Conservation (phyloP, 768 basidiomycete species). For the Boletus subcaerulescens region DNA sequence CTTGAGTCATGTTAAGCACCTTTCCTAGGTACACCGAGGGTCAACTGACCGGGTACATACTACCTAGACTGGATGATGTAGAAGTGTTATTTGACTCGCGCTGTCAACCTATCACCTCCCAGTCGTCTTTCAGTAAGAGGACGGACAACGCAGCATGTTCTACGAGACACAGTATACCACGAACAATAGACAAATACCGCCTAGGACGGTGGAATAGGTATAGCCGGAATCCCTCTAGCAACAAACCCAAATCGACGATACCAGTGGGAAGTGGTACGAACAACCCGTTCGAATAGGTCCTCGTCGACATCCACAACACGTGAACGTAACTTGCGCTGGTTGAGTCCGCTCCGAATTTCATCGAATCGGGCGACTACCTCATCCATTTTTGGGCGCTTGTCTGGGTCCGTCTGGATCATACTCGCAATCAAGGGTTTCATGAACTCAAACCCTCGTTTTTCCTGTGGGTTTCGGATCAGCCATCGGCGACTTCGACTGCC, state of each 20-base stretch:
- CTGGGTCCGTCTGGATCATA: constrained; percentile 37
- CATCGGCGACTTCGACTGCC: neutral
- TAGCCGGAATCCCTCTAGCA: constrained; percentile 11
- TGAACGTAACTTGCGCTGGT: constrained; percentile 24
- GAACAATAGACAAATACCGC: no score
- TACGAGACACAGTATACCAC: neutral
- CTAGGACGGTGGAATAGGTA: constrained; percentile 5
- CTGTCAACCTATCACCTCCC: no score
- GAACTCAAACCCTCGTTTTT: constrained; percentile 25
- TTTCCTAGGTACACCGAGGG: no score
- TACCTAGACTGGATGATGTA: no score
- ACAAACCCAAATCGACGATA: constrained; percentile 17
- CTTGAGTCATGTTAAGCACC: no score
- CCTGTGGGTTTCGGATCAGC: neutral
- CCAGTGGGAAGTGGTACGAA: constrained; percentile 23
- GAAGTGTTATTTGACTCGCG: no score
- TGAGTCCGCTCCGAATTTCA: neutral
- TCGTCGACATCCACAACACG: constrained; percentile 23
- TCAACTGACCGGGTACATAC: no score
- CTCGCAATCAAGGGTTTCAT: constrained; percentile 31
- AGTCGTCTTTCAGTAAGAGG: no score
- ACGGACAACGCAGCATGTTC: no score
- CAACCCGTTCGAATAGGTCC: constrained; percentile 6
- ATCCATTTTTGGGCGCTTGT: constrained; percentile 36
- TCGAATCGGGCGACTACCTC: constrained; percentile 28